These are phyloP conservation scores for Boletus coccyginus DNA, from an alignment of 768 basidiomycete genomes.

Conservation along the genomic window DNA sequence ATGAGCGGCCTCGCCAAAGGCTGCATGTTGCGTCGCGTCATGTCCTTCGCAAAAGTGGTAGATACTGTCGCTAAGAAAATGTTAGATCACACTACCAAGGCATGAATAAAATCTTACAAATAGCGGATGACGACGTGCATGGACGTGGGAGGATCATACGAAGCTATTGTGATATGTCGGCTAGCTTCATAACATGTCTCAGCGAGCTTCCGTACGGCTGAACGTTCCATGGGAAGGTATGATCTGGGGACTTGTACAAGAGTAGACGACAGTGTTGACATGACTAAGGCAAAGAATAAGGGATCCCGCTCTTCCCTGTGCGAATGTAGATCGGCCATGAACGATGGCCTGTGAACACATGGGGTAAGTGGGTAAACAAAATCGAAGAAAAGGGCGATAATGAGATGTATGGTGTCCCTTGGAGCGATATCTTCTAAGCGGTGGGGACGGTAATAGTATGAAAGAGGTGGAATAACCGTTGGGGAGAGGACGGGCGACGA, in stretches of 20 bases:
- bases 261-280: slow-evolving; percentile 85
- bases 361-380: slow-evolving; percentile 92
- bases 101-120: slow-evolving; percentile 53
- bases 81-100: slow-evolving; percentile 3
- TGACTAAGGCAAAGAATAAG: slow-evolving; percentile 86
- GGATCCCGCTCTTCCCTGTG: slow-evolving; percentile 84
- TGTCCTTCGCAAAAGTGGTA: slow-evolving; percentile 90
- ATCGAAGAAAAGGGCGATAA: slow-evolving; percentile 89
- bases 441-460: slow-evolving; percentile 70
- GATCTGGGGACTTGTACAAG: slow-evolving; percentile 86
- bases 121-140: slow-evolving; percentile 87
- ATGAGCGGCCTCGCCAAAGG: slow-evolving; percentile 84
- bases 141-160: slow-evolving; percentile 81
- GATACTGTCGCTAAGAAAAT: slow-evolving; percentile 59
- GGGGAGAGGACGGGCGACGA: slow-evolving; percentile 45
- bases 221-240: slow-evolving; percentile 83
- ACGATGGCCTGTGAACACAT: slow-evolving; percentile 87
- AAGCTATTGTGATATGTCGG: slow-evolving; percentile 72
- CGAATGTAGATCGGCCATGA: slow-evolving; percentile 83
- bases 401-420: slow-evolving; percentile 74
- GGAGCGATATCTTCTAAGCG: slow-evolving; percentile 81
- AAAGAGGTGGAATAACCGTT: slow-evolving; percentile 52
- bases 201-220: slow-evolving; percentile 81
- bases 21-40: slow-evolving; percentile 83
- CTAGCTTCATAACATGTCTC: slow-evolving; percentile 80